Conservation (phyloP, 345 rosid genomes). For the Salix arbutifolia region DNA sequence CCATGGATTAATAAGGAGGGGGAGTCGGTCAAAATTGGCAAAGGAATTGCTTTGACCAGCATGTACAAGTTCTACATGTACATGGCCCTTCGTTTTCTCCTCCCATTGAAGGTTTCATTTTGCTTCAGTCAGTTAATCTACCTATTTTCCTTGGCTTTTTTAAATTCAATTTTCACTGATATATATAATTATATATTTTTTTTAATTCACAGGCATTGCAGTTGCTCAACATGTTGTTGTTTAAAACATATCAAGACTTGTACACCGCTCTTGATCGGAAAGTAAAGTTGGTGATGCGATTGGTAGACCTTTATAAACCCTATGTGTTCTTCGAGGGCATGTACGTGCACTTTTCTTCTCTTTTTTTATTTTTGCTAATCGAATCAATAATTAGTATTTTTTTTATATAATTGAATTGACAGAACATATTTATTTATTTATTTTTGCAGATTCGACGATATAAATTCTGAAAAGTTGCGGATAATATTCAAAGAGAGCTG, state of each 20-base stretch:
- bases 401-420: too few species aligned
- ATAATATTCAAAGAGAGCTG: conserved; percentile 7
- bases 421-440: too few species aligned
- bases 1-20: conserved; percentile 17
- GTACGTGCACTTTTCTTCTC: conserved; percentile 1
- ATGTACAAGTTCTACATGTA: conserved; percentile 11
- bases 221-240: conserved; percentile 12
- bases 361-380: neutral
- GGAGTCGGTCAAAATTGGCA: neutral
- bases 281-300: conserved; percentile 26
- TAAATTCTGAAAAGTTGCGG: conserved; percentile 26
- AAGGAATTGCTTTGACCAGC: neutral
- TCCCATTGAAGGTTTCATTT: conserved; percentile 11
- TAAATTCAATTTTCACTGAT: neutral
- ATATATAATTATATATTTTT: neutral
- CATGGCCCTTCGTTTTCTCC: conserved; percentile 10
- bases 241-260: conserved; percentile 6
- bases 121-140: too few species aligned
- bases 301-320: conserved; percentile 37
- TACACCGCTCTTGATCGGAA: conserved; percentile 11
- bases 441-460: conserved; percentile 20
- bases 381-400: too few species aligned
- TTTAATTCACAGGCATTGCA: neutral
- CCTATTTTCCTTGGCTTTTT: neutral
- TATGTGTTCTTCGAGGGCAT: conserved; percentile 30